These are phyloP conservation scores for Murraya paniculata DNA, from an alignment of 345 rosid species.

Conservation along the genomic window DNA sequence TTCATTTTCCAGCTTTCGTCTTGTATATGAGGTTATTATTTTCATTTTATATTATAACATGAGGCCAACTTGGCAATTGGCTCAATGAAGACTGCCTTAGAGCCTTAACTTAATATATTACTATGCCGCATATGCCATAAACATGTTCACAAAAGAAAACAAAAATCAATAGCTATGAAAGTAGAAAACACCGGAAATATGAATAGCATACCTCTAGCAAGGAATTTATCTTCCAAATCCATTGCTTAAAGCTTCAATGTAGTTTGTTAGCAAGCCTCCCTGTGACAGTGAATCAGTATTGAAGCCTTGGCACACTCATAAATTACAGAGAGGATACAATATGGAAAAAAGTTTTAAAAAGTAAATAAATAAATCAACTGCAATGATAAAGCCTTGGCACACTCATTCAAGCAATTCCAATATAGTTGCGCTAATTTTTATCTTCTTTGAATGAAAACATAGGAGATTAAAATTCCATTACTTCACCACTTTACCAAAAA, in stretches of 20 bases:
- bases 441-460: neutral
- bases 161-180: neutral
- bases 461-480: neutral
- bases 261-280: slow-evolving; percentile 27
- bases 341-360: neutral
- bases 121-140: neutral
- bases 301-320: slow-evolving; percentile 5
- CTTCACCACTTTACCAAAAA: neutral
- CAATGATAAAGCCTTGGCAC: no score
- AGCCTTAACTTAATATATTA: neutral
- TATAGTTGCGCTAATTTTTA: neutral
- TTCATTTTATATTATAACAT: neutral
- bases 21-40: neutral
- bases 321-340: slow-evolving; percentile 2
- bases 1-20: neutral
- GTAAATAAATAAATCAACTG: neutral
- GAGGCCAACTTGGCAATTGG: neutral
- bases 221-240: slow-evolving; percentile 53
- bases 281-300: slow-evolving; percentile 17
- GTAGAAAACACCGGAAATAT: slow-evolving; percentile 2
- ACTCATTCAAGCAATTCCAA: neutral
- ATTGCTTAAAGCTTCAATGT: slow-evolving; percentile 26
- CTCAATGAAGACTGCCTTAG: neutral
- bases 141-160: neutral
- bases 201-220: slow-evolving; percentile 44